Conservation (phyloP, 202 grass and related monocot genomes). For the Digitaria exilis region DNA sequence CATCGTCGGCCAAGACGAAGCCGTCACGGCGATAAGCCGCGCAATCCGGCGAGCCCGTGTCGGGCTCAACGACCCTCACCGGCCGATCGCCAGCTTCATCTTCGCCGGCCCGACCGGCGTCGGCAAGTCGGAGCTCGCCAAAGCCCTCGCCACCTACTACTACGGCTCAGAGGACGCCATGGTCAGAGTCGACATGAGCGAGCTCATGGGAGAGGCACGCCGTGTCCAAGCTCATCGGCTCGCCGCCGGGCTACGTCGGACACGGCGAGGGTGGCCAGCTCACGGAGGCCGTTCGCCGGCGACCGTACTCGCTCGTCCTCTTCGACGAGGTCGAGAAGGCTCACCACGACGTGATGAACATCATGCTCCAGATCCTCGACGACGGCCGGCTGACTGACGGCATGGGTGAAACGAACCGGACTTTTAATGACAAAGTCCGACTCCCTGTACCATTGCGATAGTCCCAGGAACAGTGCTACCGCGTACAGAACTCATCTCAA, state of each 20-base stretch:
- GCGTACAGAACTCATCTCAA: too few relatives aligned
- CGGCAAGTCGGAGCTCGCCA: conserved; percentile 74
- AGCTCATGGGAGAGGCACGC: conserved; percentile 63
- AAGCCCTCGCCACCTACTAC: conserved; percentile 52
- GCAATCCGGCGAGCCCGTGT: conserved; percentile 52
- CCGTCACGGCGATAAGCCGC: conserved; percentile 52
- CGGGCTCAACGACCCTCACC: conserved; percentile 48
- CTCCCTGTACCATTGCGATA: too few relatives aligned
- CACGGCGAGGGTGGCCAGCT: conserved; percentile 69
- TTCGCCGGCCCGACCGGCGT: conserved; percentile 70
- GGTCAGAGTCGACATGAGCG: conserved; percentile 72
- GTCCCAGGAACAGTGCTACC: too few relatives aligned
- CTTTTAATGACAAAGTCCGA: too few relatives aligned
- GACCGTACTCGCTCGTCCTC: conserved; percentile 58
- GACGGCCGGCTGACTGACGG: conserved; percentile 65
- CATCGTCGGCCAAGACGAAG: conserved; percentile 27
- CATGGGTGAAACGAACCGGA: too few relatives aligned
- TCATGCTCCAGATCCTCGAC: conserved; percentile 72
- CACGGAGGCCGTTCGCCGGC: conserved; percentile 64
- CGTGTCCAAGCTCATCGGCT: conserved; percentile 53
- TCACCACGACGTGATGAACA: conserved; percentile 60
- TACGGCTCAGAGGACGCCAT: conserved; percentile 60
- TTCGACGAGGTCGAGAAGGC: conserved; percentile 67
- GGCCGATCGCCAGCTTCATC: conserved; percentile 65
- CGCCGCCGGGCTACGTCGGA: conserved; percentile 58